phyloP scores from a whole-genome alignment of 257 asterid genomes.

The Lantana camara region DNA sequence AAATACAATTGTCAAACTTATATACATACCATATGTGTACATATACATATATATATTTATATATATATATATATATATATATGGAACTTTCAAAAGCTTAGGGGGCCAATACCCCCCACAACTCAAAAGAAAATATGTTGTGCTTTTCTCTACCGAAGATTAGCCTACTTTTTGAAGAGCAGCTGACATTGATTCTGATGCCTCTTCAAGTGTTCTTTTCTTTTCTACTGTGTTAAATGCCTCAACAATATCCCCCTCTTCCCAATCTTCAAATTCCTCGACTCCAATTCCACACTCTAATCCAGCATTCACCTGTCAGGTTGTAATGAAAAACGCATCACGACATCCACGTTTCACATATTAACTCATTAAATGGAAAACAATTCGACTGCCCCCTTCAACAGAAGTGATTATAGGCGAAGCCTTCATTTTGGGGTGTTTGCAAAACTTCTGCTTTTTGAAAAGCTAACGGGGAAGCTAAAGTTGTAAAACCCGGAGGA shows the following conservation, averaged over 20 bases:
- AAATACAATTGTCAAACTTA: too few species aligned
- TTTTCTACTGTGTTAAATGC: slow-evolving; percentile 79
- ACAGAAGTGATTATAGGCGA: background rate
- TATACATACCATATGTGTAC: too few species aligned
- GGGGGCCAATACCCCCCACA: too few species aligned
- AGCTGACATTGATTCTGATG: slow-evolving; percentile 93
- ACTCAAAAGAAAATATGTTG: too few species aligned
- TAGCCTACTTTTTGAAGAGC: slow-evolving; percentile 68
- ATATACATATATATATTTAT: too few species aligned
- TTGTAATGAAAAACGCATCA: background rate
- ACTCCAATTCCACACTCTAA: slow-evolving; percentile 92
- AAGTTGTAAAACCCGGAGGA: too few species aligned
- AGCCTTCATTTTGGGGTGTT: background rate
- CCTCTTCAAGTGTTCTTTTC: slow-evolving; percentile 96
- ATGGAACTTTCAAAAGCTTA: too few species aligned
- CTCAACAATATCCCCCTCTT: slow-evolving; percentile 77
- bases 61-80: too few species aligned
- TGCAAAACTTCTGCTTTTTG: background rate
- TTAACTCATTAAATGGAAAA: too few species aligned
- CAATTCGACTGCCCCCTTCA: too few species aligned
- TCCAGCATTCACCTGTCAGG: slow-evolving; percentile 83
- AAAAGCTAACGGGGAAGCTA: too few species aligned
- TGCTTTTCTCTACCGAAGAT: slow-evolving; percentile 30
- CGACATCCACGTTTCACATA: too few species aligned
- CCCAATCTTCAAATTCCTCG: slow-evolving; percentile 78